Base-by-base conservation (phyloP, 371 early-diverging fungal genomes). In the Mucor racemosus region DNA sequence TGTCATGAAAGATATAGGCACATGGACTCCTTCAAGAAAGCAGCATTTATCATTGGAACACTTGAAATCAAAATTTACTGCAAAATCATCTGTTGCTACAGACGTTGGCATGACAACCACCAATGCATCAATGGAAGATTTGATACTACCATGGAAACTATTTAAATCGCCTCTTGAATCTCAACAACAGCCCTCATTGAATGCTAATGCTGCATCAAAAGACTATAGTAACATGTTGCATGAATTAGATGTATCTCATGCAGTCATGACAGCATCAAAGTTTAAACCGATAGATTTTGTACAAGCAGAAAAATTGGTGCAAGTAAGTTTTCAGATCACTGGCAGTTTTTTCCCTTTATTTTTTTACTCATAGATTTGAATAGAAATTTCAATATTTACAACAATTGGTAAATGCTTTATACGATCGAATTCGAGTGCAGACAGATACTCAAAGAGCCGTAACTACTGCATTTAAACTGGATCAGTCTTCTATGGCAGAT, bases 101-200 rank as follows among this genome's bases (percentile, higher is more conserved):
- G 53, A 53, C 4, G 19, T 53, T 53, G 19, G 10, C n/a, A 36
- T 36, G 34, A 7, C 56, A 56, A 8, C 34, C 15, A 36, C 19
- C 15, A 13, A 33, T 54, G 26, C 36, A 35, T 35, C 56, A 19
- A 56, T 36, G 36, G 36, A 35, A 5, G 56, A 35, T 5, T 10
- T n/a, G 5, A n/a, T 14, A 7, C 11, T 64, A 36, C 64, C 68
- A 26, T 68, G 68, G 68, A 46, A 68, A 15, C 36, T 64, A 42
- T 68, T 31, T 53, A 14, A 59, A 11, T 10, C 26, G 35, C 41
- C 50, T 21, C 17, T 21, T n/a, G n/a, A n/a, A 15, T 46, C 15
- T 7, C 36, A 17, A 4, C 26, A 36, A 8, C 48, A 15, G 17
- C 38, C 35, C 34, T 40, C 8, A 44, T 15, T 50, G 56, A n/a